Conservation (phyloP, 352 stramenopile genomes). For the Phytophthora kernoviae region DNA sequence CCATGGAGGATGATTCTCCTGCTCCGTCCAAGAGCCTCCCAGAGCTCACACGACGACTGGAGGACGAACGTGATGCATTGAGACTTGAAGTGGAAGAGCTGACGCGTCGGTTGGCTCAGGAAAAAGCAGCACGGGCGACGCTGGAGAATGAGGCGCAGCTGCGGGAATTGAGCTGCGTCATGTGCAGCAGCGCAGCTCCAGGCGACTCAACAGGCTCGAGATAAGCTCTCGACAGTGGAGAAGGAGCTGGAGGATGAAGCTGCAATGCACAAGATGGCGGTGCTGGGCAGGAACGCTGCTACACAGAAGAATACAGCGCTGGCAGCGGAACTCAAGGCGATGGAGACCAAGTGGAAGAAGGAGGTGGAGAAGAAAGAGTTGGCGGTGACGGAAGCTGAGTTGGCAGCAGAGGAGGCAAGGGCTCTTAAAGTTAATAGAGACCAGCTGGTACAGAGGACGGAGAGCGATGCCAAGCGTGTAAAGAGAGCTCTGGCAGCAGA, state of each 20-base stretch:
- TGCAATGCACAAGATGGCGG: conserved; percentile 52
- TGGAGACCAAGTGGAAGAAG: conserved; percentile 66
- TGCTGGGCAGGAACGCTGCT: conserved; percentile 55
- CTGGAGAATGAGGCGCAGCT: conserved; percentile 68
- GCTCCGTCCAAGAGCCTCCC: conserved; percentile 38
- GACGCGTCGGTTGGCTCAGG: conserved; percentile 45
- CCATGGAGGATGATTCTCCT: conserved; percentile 21
- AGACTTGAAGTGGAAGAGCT: conserved; percentile 55
- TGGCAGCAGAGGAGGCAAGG: conserved; percentile 52
- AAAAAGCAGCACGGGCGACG: conserved; percentile 37
- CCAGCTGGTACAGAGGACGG: conserved; percentile 66
- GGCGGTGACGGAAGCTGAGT: conserved; percentile 50
- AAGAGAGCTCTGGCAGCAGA: conserved; percentile 83
- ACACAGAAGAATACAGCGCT: conserved; percentile 62
- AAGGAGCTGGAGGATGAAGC: conserved; percentile 70
- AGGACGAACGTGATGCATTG: conserved; percentile 66
- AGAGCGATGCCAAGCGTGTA: conserved; percentile 73
- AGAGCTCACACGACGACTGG: conserved; percentile 61
- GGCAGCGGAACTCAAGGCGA: conserved; percentile 48
- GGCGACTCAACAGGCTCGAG: conserved; percentile 47
- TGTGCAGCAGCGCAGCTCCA: conserved; percentile 63
- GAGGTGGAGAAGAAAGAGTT: conserved; percentile 69
- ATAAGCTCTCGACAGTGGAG: conserved; percentile 54
- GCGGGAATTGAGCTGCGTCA: conserved; percentile 72
- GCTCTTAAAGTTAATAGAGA: conserved; percentile 53